Conservation (phyloP, 2,329 filamentous ascomycete species). For the Pseudohalonectria lignicola region DNA sequence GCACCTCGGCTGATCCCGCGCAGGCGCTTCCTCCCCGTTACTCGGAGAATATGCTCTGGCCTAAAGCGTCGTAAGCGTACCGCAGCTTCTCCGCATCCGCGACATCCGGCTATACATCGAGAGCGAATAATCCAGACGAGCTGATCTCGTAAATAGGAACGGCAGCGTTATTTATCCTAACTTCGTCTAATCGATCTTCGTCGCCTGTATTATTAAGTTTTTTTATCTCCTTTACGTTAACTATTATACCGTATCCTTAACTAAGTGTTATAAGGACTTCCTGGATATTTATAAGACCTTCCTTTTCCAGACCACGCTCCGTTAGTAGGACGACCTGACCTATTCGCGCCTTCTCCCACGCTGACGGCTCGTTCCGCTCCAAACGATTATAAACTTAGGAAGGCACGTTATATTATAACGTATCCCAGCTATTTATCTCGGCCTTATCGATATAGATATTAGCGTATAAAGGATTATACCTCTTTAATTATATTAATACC, state of each 20-base stretch:
- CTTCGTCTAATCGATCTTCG: not conserved
- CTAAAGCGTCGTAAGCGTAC: not conserved
- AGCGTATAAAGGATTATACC: not conserved
- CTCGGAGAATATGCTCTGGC: too few species aligned
- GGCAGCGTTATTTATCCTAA: not conserved
- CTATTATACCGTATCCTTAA: not conserved
- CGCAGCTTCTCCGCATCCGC: too few species aligned
- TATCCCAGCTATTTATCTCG: not conserved
- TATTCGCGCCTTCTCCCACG: not conserved
- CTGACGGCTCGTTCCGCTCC: not conserved
- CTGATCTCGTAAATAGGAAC: not conserved
- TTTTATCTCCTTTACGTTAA: not conserved
- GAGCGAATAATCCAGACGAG: not conserved
- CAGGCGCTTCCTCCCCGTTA: not conserved
- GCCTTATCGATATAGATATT: not conserved
- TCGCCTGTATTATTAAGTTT: not conserved
- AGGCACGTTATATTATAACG: too few species aligned
- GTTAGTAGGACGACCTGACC: not conserved
- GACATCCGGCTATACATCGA: not conserved
- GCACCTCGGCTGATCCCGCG: not conserved
- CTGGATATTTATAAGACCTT: not conserved
- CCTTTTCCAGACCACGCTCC: not conserved
- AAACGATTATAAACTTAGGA: not conserved
- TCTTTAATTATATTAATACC: not conserved
- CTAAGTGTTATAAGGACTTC: not conserved